These are phyloP conservation scores for Fraxinus pennsylvanica DNA, from an alignment of 257 asterid genomes.

Conservation along the genomic window DNA sequence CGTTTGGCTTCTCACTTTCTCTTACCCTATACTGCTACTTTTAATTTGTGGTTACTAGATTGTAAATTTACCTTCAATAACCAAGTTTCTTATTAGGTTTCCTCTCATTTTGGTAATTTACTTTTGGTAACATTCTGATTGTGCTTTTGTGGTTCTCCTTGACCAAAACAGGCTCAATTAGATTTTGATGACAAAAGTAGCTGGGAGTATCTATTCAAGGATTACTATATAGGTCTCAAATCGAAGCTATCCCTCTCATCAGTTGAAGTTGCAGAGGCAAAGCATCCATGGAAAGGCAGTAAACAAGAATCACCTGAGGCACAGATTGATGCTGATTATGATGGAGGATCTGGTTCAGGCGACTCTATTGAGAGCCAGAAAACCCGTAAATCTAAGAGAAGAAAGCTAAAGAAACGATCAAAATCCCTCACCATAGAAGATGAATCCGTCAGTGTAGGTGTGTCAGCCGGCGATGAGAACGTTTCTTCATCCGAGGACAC, in stretches of 20 bases:
- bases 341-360: constrained; percentile 70
- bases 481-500: constrained; percentile 46
- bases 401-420: constrained; percentile 57
- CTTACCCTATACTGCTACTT: constrained; percentile 11
- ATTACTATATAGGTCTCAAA: constrained; percentile 76
- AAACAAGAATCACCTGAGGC: constrained; percentile 56
- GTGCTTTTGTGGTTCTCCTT: constrained; percentile 30
- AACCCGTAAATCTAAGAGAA: constrained; percentile 63
- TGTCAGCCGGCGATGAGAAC: constrained; percentile 37
- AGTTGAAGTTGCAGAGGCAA: constrained; percentile 77
- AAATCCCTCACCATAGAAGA: constrained; percentile 51
- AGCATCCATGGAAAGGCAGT: constrained; percentile 75
- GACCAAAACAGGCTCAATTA: constrained; percentile 51
- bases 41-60: constrained; percentile 8
- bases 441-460: constrained; percentile 33
- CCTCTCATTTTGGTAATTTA: neutral
- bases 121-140: constrained; percentile 26
- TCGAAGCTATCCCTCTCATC: constrained; percentile 62
- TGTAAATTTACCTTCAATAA: constrained; percentile 1
- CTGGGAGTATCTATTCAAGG: constrained; percentile 97
- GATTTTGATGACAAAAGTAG: constrained; percentile 86
- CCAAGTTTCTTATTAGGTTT: neutral
- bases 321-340: constrained; percentile 43
- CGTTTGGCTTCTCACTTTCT: constrained; percentile 18
- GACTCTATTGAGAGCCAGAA: constrained; percentile 50